Conservation (phyloP, 2,329 filamentous ascomycete genomes). For the Lecanoromycetidae sp. region DNA sequence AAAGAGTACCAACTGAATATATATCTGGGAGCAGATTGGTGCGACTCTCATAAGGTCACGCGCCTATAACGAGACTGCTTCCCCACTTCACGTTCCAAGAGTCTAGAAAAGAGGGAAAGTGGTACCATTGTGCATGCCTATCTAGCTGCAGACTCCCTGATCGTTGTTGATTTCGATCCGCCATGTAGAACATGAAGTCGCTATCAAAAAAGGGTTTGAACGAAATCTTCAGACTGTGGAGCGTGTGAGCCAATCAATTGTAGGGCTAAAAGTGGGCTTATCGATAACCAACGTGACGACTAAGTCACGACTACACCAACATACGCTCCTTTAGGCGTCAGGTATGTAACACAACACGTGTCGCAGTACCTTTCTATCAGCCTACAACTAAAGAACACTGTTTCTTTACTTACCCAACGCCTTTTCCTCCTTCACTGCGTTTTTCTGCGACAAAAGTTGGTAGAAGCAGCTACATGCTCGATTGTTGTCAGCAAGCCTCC, state of each 20-base stretch:
- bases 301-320: constrained; percentile 6
- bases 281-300: constrained; percentile 2
- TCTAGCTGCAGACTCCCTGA: not conserved
- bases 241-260: not conserved
- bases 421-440: not conserved
- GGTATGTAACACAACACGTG: constrained; percentile 4
- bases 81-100: not conserved
- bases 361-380: not conserved
- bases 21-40: no score
- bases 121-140: no score
- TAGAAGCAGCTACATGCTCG: no score
- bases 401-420: not conserved
- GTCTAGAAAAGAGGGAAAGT: no score
- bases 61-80: not conserved
- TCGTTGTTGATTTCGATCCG: not conserved
- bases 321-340: not conserved
- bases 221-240: no score
- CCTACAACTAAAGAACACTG: not conserved
- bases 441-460: no score
- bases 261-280: constrained; percentile 9
- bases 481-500: no score
- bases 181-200: not conserved
- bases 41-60: constrained; percentile 4
- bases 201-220: not conserved
- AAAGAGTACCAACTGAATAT: no score